Evolutionary conservation across 2,329 filamentous ascomycete genomes (phyloP), one percentile per base, ranked within the genome.

Genomic region (Alternaria gaisen): DNA sequence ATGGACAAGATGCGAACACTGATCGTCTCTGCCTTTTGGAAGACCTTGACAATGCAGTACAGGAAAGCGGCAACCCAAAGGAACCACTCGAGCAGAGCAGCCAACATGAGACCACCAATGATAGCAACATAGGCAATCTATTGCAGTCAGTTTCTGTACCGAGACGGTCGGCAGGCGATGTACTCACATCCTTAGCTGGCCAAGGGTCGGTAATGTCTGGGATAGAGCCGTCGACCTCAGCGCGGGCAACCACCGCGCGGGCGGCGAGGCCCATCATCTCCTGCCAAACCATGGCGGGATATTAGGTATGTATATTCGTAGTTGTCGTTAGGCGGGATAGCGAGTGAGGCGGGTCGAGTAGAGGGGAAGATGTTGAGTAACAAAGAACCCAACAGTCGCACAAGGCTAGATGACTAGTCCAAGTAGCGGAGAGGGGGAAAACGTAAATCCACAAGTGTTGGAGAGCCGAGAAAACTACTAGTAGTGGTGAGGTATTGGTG

Each of bases 11-110:
- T 79, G 61, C 88, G 88, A 63, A 96, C 91, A 43, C 90, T 93
- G 88, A 91, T 93, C 75, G 93, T 91, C 71, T 97, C 92, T 20
- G 94, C 93, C 78, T 98, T 98, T 66, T 88, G 84, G 72, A 91
- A 97, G 30, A 94, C 93, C 77, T 97, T 97, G 74, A 88, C 82
- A 1, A 97, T 83, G 76, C 94, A 98, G 80, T 97, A 98, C 64
- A 95, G 76, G 75, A 98, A 98, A 4, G 94, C 93, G n/a, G 91
- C 88, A 41, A 98, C 85, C 93, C 94, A 97, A 14, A 98, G 86
- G 62, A 97, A 89, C 93, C 95, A 98, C 81, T 98, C 94, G 9
- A 98, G 83, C 30, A 93, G 84, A 2, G 94, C 94, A 60, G 91
- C 91, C 24, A 95, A 72, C 89, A 97, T 93, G 51, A 97, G 83